Conservation (phyloP, 2,329 filamentous ascomycete species). For the Diplodia sapinea region DNA sequence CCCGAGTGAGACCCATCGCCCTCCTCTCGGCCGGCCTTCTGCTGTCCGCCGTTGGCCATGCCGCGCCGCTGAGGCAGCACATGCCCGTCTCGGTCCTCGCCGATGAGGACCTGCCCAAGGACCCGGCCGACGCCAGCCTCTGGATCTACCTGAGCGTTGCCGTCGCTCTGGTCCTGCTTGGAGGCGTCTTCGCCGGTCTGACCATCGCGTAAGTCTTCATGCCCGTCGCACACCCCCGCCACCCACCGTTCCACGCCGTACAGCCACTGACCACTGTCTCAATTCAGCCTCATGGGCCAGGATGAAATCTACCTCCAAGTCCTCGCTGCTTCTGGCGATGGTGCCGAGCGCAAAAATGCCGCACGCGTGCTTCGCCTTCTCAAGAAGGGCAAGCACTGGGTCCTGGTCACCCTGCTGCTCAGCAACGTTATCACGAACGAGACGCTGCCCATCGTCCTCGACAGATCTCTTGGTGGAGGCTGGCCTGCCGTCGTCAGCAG, state of each 20-base stretch:
- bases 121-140: conserved; percentile 64
- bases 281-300: conserved; percentile 66
- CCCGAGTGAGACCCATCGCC: conserved; percentile 36
- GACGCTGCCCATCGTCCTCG: conserved; percentile 91
- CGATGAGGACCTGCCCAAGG: conserved; percentile 41
- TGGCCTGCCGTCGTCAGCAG: conserved; percentile 93
- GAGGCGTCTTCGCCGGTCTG: conserved; percentile 91
- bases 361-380: conserved; percentile 79
- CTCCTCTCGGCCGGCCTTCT: conserved; percentile 41
- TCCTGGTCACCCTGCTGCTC: conserved; percentile 88
- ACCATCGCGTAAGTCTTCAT: conserved; percentile 74
- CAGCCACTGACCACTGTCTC: conserved; percentile 36
- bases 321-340: conserved; percentile 82
- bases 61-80: conserved; percentile 42
- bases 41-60: conserved; percentile 43
- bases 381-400: conserved; percentile 94
- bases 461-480: conserved; percentile 90
- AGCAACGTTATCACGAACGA: conserved; percentile 99
- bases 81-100: conserved; percentile 37
- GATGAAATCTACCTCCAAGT: conserved; percentile 98
- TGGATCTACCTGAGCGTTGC: conserved; percentile 85
- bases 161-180: conserved; percentile 79
- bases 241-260: background rate
- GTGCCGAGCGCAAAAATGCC: conserved; percentile 85
- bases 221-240: background rate